Evolutionary conservation across 2,329 filamentous ascomycete genomes (phyloP), one percentile per base, ranked within the genome.

Genomic region (Zasmidium angulare): DNA sequence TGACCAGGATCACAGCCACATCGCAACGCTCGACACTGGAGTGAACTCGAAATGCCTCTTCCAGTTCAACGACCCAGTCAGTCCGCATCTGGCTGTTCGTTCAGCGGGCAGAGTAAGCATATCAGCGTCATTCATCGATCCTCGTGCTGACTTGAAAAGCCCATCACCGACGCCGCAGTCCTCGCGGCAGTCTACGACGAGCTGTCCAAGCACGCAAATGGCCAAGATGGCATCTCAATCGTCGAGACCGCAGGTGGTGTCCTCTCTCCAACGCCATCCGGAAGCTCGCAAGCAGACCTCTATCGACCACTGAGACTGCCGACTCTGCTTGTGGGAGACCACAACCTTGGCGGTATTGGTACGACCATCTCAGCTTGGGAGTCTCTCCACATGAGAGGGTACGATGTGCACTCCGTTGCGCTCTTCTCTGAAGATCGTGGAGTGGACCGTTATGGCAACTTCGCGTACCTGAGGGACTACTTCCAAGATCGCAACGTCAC

Each of bases 231-330:
- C n/a, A 85, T 87, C 74, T 76, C 89, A 1, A 81, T 96, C 50
- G 79, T 95, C 49, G 91, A 96, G 72, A 95, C 91, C 1, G 90
- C 91, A 1, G 91, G 90, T 0, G 91, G 91, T 0, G 89, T 93
- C 0, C 86, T 93, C 62, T 93, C 90, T 0, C 91, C 91, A 0
- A 84, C 84, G 0, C 91, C 90, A 0, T 90, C 88, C 36, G 89
- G 90, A 10, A 88, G 82, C 1, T 86, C 88, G 0, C 91, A 96
- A 70, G 90, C 87, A 1, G 90, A 96, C 68, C 76, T 93, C 1
- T 95, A 93, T 70, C 80, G 87, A 20, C 86, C 89, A 0, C 75
- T 96, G 1, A 82, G 90, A n/a, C 75, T 89, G 0, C 90, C 91
- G 0, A 83, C 89, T 1, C 75, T 95, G 14, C 82, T 96, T 0